Evolutionary conservation across 108 stramenopile genomes (phyloP).

Genomic region (Pseudonitzschia delicatissima): DNA sequence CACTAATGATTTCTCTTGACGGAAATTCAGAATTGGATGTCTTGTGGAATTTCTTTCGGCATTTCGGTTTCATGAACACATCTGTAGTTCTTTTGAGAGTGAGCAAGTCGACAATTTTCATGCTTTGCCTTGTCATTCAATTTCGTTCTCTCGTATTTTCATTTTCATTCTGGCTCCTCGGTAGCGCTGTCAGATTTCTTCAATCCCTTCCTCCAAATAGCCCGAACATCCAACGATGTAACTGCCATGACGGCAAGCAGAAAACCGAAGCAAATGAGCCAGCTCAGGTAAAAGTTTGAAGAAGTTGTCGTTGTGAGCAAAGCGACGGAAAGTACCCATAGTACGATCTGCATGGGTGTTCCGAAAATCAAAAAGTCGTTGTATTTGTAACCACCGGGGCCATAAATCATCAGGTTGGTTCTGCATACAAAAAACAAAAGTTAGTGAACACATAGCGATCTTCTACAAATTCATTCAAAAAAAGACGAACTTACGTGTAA

Average conservation of each 20-base stretch:
- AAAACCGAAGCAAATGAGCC: constrained; percentile 35
- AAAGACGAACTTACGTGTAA: constrained; percentile 40
- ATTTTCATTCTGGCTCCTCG: background rate
- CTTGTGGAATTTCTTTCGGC: too few relatives aligned
- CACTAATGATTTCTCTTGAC: too few relatives aligned
- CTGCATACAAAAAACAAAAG: background rate
- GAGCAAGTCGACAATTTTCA: background rate
- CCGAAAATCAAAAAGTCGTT: constrained; percentile 71
- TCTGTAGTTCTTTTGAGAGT: too few relatives aligned
- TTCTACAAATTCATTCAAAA: background rate
- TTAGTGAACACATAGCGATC: background rate
- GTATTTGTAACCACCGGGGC: constrained; percentile 84
- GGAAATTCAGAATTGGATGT: too few relatives aligned
- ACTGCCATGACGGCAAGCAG: constrained; percentile 30
- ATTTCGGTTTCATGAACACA: too few relatives aligned
- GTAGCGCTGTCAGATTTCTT: background rate
- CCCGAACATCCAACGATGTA: background rate
- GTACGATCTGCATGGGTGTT: constrained; percentile 77
- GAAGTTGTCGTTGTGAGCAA: constrained; percentile 40
- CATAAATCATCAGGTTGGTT: constrained; percentile 81
- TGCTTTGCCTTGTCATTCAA: background rate
- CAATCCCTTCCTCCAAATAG: background rate
- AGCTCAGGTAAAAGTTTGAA: constrained; percentile 48
- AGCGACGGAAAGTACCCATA: constrained; percentile 61
- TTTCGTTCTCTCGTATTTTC: background rate